These are phyloP conservation scores for Amylocystis lapponica DNA, from an alignment of 768 basidiomycete species.

Conservation along the genomic window DNA sequence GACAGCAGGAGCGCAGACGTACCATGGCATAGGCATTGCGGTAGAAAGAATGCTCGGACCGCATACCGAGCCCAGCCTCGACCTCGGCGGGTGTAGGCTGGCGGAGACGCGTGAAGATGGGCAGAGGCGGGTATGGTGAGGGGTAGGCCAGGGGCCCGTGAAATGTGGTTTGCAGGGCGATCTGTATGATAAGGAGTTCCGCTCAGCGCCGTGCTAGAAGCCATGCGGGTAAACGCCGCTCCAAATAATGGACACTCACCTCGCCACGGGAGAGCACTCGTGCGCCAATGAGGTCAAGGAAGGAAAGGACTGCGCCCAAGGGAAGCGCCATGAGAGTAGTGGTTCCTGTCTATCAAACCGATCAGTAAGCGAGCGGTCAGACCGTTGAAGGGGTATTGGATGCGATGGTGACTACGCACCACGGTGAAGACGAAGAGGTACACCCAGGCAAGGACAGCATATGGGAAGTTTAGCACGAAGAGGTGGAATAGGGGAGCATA, in stretches of 20 bases:
- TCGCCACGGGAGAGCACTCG: constrained; percentile 67
- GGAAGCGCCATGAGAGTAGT: constrained; percentile 76
- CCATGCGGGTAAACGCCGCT: neutral
- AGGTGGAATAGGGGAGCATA: constrained; percentile 66
- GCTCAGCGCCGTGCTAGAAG: neutral
- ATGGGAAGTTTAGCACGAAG: constrained; percentile 71
- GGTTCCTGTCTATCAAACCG: constrained; percentile 56
- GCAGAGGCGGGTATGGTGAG: constrained; percentile 58
- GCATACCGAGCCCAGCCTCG: constrained; percentile 29
- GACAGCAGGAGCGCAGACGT: constrained; percentile 19
- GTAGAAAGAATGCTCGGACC: constrained; percentile 64
- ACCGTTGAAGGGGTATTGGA: too few relatives aligned
- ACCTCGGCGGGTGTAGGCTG: constrained; percentile 42
- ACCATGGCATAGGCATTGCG: constrained; percentile 81
- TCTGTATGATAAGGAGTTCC: too few relatives aligned
- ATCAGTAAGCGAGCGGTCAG: neutral
- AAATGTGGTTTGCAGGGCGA: constrained; percentile 63
- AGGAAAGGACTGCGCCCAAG: constrained; percentile 71
- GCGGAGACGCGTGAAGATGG: constrained; percentile 67
- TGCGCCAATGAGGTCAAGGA: constrained; percentile 71
- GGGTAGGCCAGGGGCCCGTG: constrained; percentile 63
- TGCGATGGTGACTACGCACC: constrained; percentile 37
- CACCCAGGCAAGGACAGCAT: constrained; percentile 70
- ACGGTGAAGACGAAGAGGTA: constrained; percentile 78
- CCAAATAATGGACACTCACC: constrained; percentile 29